These are phyloP conservation scores for Caryopteris hybrid DNA, from an alignment of 305 asterid species.

Conservation along the genomic window DNA sequence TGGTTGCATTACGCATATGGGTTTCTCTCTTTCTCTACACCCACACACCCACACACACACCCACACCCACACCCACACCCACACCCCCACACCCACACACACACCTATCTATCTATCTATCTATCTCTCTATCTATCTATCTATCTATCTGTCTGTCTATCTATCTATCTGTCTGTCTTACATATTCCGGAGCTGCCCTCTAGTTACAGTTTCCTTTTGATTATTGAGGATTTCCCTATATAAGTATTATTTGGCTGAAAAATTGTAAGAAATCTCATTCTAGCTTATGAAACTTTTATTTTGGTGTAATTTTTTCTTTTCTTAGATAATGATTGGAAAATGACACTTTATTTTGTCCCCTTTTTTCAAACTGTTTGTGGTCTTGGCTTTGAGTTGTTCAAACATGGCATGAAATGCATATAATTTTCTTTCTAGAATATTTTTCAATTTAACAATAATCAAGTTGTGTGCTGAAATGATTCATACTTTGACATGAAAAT, in stretches of 20 bases:
- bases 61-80: too few species aligned
- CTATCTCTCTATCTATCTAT: too few species aligned
- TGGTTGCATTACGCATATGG: not conserved
- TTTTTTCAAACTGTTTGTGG: not conserved
- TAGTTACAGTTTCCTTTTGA: not conserved
- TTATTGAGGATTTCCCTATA: not conserved
- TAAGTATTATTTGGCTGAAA: not conserved
- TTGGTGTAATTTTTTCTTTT: not conserved
- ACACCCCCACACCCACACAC: too few species aligned
- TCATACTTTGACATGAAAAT: not conserved
- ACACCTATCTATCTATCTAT: too few species aligned
- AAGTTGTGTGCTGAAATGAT: conserved; percentile 1
- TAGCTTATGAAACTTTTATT: not conserved
- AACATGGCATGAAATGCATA: not conserved
- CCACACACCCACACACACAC: too few species aligned
- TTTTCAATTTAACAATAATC: not conserved
- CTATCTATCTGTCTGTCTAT: too few species aligned
- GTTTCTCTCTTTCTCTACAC: not conserved
- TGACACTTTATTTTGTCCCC: not conserved
- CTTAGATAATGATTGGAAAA: not conserved
- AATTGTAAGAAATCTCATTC: not conserved
- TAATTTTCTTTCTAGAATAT: not conserved
- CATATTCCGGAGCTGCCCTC: not conserved
- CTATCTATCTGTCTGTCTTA: too few species aligned
- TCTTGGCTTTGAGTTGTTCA: not conserved